A percentile compares a stretch with the other conserved stretches of the same genome.
These are phyloP conservation scores for Chaetoceros tenuissimus DNA, from an alignment of 108 stramenopile species.

Conservation along the genomic window DNA sequence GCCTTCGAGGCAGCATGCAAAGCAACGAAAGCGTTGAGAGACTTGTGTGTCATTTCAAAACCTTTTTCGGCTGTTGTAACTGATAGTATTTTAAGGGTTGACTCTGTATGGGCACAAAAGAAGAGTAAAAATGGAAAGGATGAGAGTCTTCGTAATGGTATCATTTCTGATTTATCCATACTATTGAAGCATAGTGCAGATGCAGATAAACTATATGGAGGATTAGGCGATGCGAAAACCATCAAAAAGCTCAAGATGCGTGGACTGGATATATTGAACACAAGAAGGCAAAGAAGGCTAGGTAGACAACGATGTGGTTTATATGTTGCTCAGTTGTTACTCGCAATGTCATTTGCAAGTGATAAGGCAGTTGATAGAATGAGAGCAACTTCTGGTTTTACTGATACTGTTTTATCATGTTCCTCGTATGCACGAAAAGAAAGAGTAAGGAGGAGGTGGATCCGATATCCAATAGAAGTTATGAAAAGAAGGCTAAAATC, in stretches of 20 bases:
- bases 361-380: conserved; percentile 61
- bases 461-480: conserved; percentile 40
- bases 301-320: conserved; percentile 54
- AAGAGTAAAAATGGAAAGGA: conserved; percentile 17
- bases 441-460: conserved; percentile 29
- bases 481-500: conserved; percentile 6
- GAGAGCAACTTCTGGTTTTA: conserved; percentile 52
- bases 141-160: conserved; percentile 20
- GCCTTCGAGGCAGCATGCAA: conserved; percentile 59
- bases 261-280: conserved; percentile 12
- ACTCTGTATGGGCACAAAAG: conserved; percentile 24
- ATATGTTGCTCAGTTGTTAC: conserved; percentile 64
- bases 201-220: conserved; percentile 18
- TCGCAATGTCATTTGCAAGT: conserved; percentile 69
- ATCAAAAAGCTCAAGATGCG: neutral
- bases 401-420: conserved; percentile 48
- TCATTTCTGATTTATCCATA: conserved; percentile 42
- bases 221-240: conserved; percentile 6
- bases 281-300: conserved; percentile 12
- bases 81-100: conserved; percentile 63
- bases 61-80: conserved; percentile 68
- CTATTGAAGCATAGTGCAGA: conserved; percentile 57
- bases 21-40: conserved; percentile 62
- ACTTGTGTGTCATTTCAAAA: conserved; percentile 59
- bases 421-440: conserved; percentile 46